Evolutionary conservation across 2,329 filamentous ascomycete species (phyloP), one percentile per base, ranked within the genome.

Genomic region (Furcasterigmium furcatum): DNA sequence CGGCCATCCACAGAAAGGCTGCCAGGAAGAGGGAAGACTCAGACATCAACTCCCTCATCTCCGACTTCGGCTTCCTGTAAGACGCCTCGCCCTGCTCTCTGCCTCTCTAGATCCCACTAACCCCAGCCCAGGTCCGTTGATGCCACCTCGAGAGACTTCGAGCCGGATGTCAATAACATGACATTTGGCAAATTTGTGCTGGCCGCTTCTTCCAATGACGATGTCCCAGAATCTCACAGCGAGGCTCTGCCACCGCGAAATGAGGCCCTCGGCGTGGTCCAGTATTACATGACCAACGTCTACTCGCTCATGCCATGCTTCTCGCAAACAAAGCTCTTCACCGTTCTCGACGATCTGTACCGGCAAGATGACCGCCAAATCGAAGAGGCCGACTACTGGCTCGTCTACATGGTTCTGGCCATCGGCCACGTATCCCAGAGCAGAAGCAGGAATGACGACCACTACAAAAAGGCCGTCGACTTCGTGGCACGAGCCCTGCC

Each of bases 141-240:
- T 70, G 91, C 94, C 22, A 96, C 91, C 0, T 92, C 91, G 2
- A 80, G 91, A 59, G 94, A 97, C 64, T 96, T 96, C 60, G 90
- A 95, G 62, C 87, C 90, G 9, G 90, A 91, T 47, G 84, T 87
- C 24, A 87, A 83, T 49, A 90, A 89, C 58, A 95, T 96, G 79
- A 96, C 91, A 1, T 96, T 96, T 74, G 89, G 91, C 21, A 85
- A 89, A 29, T 77, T 97, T 18, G 87, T 96, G 20, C 71, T 96
- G 22, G 88, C 88, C n/a, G 87, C 92, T 6, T 84, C 88, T 30
- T 81, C 81, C 9, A 88, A 89, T 55, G 84, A 91, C 58, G 72
- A 79, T 8, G 68, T 95, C 19, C 87, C 88, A 5, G 75, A 79
- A 38, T 76, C 77, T 4, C 67, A 74, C 25, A 77, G 81, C 49